A percentile compares a stretch with the other conserved stretches of the same genome.
Conservation (phyloP, 2,329 filamentous ascomycete species). For the Penicillium sp. region DNA sequence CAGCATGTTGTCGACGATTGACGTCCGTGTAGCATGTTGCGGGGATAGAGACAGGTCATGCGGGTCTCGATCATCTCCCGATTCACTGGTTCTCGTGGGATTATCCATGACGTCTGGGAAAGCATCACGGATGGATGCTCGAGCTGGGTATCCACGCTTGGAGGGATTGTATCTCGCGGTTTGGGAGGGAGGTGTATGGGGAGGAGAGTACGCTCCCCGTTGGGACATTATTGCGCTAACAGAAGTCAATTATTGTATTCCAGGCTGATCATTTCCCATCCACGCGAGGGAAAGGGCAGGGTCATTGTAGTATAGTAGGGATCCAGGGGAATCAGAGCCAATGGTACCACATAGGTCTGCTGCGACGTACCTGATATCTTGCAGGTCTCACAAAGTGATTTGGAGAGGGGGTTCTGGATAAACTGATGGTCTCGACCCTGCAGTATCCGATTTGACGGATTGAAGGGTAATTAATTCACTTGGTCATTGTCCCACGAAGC, state of each 20-base stretch:
- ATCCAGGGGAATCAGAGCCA: neutral
- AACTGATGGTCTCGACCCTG: neutral
- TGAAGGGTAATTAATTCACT: neutral
- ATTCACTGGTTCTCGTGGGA: slow-evolving; percentile 36
- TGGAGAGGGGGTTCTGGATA: neutral
- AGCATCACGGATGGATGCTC: slow-evolving; percentile 42
- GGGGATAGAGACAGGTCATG: slow-evolving; percentile 84
- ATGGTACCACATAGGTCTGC: neutral
- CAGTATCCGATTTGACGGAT: neutral
- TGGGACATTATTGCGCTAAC: slow-evolving; percentile 30
- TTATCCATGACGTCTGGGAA: slow-evolving; percentile 42
- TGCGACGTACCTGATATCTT: neutral
- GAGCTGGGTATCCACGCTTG: slow-evolving; percentile 30
- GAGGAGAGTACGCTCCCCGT: slow-evolving; percentile 36
- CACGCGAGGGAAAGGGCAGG: neutral
- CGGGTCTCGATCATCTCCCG: slow-evolving; percentile 43
- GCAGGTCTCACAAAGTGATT: neutral
- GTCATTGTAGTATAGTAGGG: neutral
- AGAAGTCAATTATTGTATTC: slow-evolving; percentile 16
- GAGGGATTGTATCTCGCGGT: slow-evolving; percentile 33
- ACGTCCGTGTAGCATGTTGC: slow-evolving; percentile 76
- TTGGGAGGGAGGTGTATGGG: slow-evolving; percentile 42
- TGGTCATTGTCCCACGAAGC: neutral
- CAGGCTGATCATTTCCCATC: neutral
- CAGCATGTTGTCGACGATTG: slow-evolving; percentile 93